Evolutionary conservation across 108 stramenopile species (phyloP).

Genomic region (Phaeodactylum tricornutum): DNA sequence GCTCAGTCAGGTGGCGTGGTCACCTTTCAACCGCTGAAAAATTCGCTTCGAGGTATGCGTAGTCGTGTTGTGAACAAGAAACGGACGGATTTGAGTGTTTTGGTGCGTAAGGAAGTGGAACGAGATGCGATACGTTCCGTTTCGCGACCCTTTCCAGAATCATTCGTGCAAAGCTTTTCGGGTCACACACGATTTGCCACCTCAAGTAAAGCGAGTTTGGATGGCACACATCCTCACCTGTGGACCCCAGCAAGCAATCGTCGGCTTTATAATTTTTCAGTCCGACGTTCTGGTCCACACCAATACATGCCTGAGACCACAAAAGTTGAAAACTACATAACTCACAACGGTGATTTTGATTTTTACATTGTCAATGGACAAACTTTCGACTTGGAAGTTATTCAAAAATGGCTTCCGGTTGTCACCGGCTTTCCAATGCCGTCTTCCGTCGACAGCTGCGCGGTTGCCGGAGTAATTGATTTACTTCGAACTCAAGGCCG

Average conservation of each 20-base stretch:
- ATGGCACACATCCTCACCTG: conserved; percentile 73
- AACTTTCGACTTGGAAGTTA: conserved; percentile 46
- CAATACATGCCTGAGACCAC: neutral
- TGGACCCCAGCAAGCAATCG: conserved; percentile 37
- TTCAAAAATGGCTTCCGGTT: conserved; percentile 57
- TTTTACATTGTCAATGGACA: conserved; percentile 54
- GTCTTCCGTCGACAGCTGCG: conserved; percentile 48
- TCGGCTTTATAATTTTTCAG: conserved; percentile 14
- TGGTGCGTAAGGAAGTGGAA: conserved; percentile 30
- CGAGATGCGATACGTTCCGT: conserved; percentile 4
- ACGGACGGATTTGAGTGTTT: conserved; percentile 54
- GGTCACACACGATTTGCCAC: conserved; percentile 82
- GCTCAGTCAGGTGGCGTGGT: conserved; percentile 78
- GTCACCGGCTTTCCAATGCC: conserved; percentile 38
- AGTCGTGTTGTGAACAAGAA: conserved; percentile 72
- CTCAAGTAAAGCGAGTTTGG: conserved; percentile 49
- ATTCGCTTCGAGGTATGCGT: conserved; percentile 37
- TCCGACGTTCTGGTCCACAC: neutral
- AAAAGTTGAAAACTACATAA: conserved; percentile 56
- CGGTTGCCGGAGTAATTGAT: conserved; percentile 70
- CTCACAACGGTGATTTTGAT: conserved; percentile 87
- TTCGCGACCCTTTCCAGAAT: neutral
- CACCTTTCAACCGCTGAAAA: conserved; percentile 13
- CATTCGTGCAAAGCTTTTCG: conserved; percentile 13
- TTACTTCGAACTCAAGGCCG: conserved; percentile 55